These are phyloP conservation scores for Boletus albobrunnescens DNA, from an alignment of 1,284 basidiomycete genomes.

Conservation along the genomic window DNA sequence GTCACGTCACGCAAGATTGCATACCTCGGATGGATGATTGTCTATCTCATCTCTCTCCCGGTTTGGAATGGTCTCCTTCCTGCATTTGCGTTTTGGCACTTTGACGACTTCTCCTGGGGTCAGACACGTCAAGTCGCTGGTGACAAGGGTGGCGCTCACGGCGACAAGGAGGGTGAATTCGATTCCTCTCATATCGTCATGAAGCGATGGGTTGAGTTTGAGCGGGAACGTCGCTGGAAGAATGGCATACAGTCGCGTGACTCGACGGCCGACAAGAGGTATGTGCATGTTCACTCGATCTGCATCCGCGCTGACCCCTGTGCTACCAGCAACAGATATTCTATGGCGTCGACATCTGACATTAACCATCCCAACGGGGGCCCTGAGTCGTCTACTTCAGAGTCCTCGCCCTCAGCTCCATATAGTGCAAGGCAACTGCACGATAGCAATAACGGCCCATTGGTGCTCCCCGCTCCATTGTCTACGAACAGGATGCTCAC, in stretches of 20 bases:
- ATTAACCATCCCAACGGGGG: constrained; percentile 50
- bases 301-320: constrained; percentile 14
- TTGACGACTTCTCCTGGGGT: constrained; percentile 99
- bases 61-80: constrained; percentile 96
- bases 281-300: constrained; percentile 26
- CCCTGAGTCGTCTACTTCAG: constrained; percentile 61
- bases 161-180: constrained; percentile 92
- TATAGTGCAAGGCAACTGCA: constrained; percentile 48
- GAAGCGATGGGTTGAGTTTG: constrained; percentile 99
- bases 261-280: constrained; percentile 72
- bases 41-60: constrained; percentile 90
- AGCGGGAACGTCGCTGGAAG: constrained; percentile 93
- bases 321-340: constrained; percentile 59
- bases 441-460: constrained; percentile 59
- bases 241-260: constrained; percentile 81
- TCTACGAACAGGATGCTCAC: constrained; percentile 48
- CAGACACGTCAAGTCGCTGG: constrained; percentile 87
- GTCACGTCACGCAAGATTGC: constrained; percentile 91
- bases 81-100: constrained; percentile 97
- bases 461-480: constrained; percentile 69
- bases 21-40: constrained; percentile 95
- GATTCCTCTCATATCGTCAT: constrained; percentile 95
- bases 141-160: constrained; percentile 69
- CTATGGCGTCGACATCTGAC: constrained; percentile 73
- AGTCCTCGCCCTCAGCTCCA: constrained; percentile 46